phyloP scores from a whole-genome alignment of 495 filamentous ascomycete genomes.

The Pseudomonodictys pantanalensis region DNA sequence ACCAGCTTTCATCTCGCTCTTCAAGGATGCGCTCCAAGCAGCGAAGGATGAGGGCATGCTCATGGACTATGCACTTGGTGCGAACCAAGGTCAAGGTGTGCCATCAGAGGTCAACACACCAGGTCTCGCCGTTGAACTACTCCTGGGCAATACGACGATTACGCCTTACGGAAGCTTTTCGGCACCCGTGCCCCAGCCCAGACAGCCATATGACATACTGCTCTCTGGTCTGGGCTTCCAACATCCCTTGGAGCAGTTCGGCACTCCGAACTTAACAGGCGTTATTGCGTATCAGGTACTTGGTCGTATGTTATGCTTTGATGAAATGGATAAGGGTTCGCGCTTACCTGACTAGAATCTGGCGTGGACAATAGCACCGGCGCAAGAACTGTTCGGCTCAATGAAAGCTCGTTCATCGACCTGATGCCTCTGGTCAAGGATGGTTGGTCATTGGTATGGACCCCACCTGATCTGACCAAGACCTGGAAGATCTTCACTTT shows the following conservation, averaged over 20 bases:
- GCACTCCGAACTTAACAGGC: slow-evolving; percentile 15
- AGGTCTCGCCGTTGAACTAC: slow-evolving; percentile 8
- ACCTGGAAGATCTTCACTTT: slow-evolving; percentile 42
- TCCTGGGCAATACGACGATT: slow-evolving; percentile 13
- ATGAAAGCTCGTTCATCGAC: slow-evolving; percentile 8
- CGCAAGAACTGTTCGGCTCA: not conserved
- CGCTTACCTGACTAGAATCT: not conserved
- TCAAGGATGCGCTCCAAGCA: slow-evolving; percentile 42
- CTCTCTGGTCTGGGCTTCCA: slow-evolving; percentile 8
- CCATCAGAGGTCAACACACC: slow-evolving; percentile 36
- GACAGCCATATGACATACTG: not conserved
- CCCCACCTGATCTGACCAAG: not conserved
- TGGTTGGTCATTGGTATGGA: not conserved
- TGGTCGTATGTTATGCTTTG: not conserved
- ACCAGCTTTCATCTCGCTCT: slow-evolving; percentile 42
- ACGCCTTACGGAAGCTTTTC: slow-evolving; percentile 1
- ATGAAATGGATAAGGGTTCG: too few relatives aligned
- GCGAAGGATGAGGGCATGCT: slow-evolving; percentile 43
- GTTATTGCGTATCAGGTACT: slow-evolving; percentile 14
- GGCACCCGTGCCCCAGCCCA: slow-evolving; percentile 3
- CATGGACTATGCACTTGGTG: slow-evolving; percentile 51
- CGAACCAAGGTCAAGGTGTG: slow-evolving; percentile 52
- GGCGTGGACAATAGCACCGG: not conserved
- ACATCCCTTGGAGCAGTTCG: slow-evolving; percentile 2
- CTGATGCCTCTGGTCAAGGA: slow-evolving; percentile 5